Conservation (phyloP, 2,329 filamentous ascomycete genomes). For the Aspergillus novoparasiticus region DNA sequence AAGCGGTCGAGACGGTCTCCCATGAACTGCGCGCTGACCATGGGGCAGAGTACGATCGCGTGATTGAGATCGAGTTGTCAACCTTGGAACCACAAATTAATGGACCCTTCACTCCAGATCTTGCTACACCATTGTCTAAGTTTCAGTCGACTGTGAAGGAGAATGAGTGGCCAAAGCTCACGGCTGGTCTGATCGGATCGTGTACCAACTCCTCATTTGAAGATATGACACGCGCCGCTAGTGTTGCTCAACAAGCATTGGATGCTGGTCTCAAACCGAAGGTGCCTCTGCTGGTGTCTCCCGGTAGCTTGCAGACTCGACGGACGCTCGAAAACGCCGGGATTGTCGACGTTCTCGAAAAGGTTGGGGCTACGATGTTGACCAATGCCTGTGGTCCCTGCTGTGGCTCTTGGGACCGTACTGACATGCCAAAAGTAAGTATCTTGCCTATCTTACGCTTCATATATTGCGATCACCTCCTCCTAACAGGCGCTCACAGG, state of each 20-base stretch:
- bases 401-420: conserved; percentile 93
- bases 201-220: conserved; percentile 92
- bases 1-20: conserved; percentile 82
- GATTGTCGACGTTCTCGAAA: conserved; percentile 90
- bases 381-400: conserved; percentile 93
- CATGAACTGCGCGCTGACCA: conserved; percentile 84
- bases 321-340: conserved; percentile 89
- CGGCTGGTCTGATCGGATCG: conserved; percentile 94
- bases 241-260: conserved; percentile 87
- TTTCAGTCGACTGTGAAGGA: conserved; percentile 91
- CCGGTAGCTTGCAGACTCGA: conserved; percentile 94
- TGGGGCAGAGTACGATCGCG: conserved; percentile 90
- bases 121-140: conserved; percentile 96
- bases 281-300: conserved; percentile 89
- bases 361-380: conserved; percentile 91
- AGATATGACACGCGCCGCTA: conserved; percentile 92
- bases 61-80: conserved; percentile 93
- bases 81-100: conserved; percentile 98
- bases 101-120: conserved; percentile 96
- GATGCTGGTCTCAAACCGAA: conserved; percentile 93
- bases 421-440: conserved; percentile 61
- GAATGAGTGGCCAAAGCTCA: conserved; percentile 95
- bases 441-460: too few relatives aligned
- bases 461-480: background rate
- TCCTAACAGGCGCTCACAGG: conserved; percentile 60